Base-by-base conservation (phyloP, 2,329 filamentous ascomycete genomes). In the Aspergillus fructus region DNA sequence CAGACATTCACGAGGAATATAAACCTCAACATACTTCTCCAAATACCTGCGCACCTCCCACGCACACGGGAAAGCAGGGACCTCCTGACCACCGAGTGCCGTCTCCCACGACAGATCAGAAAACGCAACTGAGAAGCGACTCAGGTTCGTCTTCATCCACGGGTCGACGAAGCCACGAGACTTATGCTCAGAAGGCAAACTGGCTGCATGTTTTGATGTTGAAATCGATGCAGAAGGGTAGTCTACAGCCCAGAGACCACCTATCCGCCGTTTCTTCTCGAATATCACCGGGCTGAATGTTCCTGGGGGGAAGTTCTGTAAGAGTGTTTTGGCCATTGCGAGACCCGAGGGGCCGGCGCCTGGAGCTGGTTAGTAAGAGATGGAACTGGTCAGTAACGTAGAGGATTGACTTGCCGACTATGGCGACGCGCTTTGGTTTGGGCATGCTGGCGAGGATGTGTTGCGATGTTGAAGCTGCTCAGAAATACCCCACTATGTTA, bases 11-110 rank as follows among this genome's bases (percentile, higher is more conserved):
- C 74, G 67, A 2, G 70, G 63, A 5, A 86, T 76, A 69, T 90
- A 91, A 45, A 75, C 79, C 37, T 83, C 71, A 4, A 79, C 65
- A 68, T 94, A 96, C 5, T 75, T 77, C 61, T 87, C 78, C 6
- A 94, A 78, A 69, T 96, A 96, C 23, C 77, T 78, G 1, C 90
- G 89, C 4, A 93, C 84, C 74, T 91, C 85, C 85, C 88, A 91
- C 0, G 90, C 91, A 39, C 81, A 85, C 1, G 91, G 91, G 48
- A 94, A 87, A 71, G 88, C 81, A 1, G 88, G 85, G 1, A 79
- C 74, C 4, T 73, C 74, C 1, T 15, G 6, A 5, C 79, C 75
- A 8, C 50, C 58, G 21, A 78, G 62, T 0, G 79, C 76, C 4
- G 74, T 74, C 3, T 82, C 79, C 90, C 90, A 96, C 5, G 89